Evolutionary conservation across 257 asterid species (phyloP), one percentile per base, ranked within the genome.

Genomic region (Forsythia viridissima): DNA sequence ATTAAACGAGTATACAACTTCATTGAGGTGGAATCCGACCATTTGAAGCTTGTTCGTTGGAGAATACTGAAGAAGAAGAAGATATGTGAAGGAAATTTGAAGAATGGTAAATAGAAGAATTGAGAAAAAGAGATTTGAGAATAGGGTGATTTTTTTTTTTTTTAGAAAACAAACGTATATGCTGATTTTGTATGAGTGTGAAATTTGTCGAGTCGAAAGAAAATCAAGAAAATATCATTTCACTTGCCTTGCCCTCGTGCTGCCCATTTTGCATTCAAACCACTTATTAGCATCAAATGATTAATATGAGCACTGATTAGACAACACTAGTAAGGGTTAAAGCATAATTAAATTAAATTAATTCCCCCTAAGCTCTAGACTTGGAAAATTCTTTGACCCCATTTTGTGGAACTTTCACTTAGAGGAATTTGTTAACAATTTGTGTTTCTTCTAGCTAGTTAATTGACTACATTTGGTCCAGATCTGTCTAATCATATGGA

Each of bases 401-500:
- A 8, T 63, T 7, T 24, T 24, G 40, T 63, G 70, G 39, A 10
- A 63, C 70, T 21, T 63, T 4, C 18, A 63, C 38, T 63, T 30
- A 1, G 38, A 24, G 15, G 70, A 63, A 63, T 24, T 63, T 24
- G 70, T 24, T 0, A 24, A 8, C 38, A 24, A 63, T 2, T 24
- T 63, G 38, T 61, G 34, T 61, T 61, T 61, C 6, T 63, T 10
- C 9, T 63, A 10, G 36, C 70, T 21, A 24, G 0, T 21, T 57
- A 24, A 24, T 63, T 63, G 13, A 3, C 38, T 24, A 3, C 7
- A 63, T 63, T 21, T 63, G 18, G 18, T 7, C 70, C 16, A 63
- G 6, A 81, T 73, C 66, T 81, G 89, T 84, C 77, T 80, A 84
- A 85, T 75, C 86, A 80, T 43, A 76, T 69, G 52, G 34, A 42